Base-by-base conservation (phyloP, 2,329 filamentous ascomycete species). In the Lachnellula arida region DNA sequence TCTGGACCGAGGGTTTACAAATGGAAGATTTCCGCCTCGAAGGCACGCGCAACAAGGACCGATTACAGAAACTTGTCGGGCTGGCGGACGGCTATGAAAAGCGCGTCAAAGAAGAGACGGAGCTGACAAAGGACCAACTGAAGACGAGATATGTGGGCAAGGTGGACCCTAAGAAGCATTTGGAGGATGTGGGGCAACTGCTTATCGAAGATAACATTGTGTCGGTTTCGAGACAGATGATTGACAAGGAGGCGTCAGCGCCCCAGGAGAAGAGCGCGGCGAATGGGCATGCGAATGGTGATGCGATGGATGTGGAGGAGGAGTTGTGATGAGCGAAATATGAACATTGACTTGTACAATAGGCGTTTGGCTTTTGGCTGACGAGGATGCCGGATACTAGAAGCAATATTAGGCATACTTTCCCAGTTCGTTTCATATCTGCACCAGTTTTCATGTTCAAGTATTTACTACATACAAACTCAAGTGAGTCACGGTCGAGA, bases 181-280 rank as follows among this genome's bases (percentile, higher is more conserved):
- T 99, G 70, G 92, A 97, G 74, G 91, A 96, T 66, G 90, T 99
- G 47, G 94, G 94, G 54, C 92, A 97, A 75, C 87, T 95, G 72
- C 82, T 97, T 63, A 97, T 99, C 68, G 95, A 99, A 76, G 94
- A 99, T 81, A 99, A 99, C 75, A 99, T 99, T 63, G 94, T 99
- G 12, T 90, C 91, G 3, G 92, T 99, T n/a, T 95, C 91, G 63
- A 82, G 93, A 72, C 94, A 97, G 74, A 97, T 99, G 93, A 97
- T 99, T 68, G 94, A 97, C 78, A 97, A 97, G 78, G 94, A 99
- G 74, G 94, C 94, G 3, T 94, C 91, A 5, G 89, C 96, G 74
- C 90, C 93, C 19, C 86, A 83, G 72, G 86, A 87, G 74, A 80
- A 88, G 57, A 70, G 67, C 12, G 73, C 72, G 14, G 68, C 76